Conservation (phyloP, 2,329 filamentous ascomycete species). For the Onygenales sp. region DNA sequence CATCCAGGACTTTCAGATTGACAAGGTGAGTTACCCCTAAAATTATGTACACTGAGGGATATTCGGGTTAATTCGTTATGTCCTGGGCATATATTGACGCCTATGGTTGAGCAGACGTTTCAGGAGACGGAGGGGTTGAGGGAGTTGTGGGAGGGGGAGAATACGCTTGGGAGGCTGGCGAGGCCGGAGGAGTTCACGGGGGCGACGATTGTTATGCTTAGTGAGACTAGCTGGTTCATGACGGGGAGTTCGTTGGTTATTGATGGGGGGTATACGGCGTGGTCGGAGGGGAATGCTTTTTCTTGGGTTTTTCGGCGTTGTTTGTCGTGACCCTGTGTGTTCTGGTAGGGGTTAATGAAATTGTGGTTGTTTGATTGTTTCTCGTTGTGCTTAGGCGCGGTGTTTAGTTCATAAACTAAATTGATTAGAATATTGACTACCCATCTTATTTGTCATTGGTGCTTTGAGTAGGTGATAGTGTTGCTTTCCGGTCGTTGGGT, state of each 20-base stretch:
- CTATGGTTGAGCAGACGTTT: conserved; percentile 75
- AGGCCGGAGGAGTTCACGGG: conserved; percentile 50
- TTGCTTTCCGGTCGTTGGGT: too few species aligned
- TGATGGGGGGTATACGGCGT: conserved; percentile 56
- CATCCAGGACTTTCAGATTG: too few species aligned
- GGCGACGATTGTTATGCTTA: conserved; percentile 57
- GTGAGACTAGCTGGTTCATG: conserved; percentile 60
- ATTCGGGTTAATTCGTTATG: conserved; percentile 46
- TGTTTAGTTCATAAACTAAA: neutral
- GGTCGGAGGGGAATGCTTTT: conserved; percentile 16
- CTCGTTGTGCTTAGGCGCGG: too few species aligned
- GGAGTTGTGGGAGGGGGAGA: conserved; percentile 34
- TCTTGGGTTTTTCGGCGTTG: neutral
- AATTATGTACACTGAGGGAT: too few species aligned
- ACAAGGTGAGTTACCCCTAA: too few species aligned
- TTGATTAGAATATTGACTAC: too few species aligned
- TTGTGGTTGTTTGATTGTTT: too few species aligned
- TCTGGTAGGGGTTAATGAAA: neutral
- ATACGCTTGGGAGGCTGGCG: conserved; percentile 45
- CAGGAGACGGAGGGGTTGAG: conserved; percentile 57
- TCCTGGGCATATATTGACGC: conserved; percentile 46
- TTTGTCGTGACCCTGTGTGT: neutral
- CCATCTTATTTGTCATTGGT: too few species aligned
- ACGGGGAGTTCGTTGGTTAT: conserved; percentile 59
- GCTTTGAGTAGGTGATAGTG: too few species aligned